These are phyloP conservation scores for Amanita fuliginea DNA, from an alignment of 768 basidiomycete species.

Conservation along the genomic window DNA sequence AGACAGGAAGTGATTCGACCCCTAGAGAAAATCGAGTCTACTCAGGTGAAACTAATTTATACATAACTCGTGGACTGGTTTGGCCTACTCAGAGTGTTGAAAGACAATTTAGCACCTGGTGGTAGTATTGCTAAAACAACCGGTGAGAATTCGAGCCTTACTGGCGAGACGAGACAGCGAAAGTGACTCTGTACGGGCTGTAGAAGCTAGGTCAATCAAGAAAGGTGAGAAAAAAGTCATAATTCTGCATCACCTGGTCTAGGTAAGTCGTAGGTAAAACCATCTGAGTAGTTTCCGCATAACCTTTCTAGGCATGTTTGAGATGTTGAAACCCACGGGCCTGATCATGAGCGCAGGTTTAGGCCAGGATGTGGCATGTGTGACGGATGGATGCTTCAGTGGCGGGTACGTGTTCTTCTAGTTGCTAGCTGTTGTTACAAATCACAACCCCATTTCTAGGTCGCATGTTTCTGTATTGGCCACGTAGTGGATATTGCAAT, in stretches of 20 bases:
- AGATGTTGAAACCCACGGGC: constrained; percentile 98
- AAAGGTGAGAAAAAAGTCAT: constrained; percentile 96
- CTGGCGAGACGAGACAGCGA: constrained; percentile 91
- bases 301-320: constrained; percentile 74
- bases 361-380: constrained; percentile 89
- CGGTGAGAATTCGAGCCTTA: constrained; percentile 79
- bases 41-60: constrained; percentile 48
- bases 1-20: constrained; percentile 84
- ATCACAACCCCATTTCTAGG: constrained; percentile 26
- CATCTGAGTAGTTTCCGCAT: background rate
- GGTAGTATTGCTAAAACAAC: constrained; percentile 97
- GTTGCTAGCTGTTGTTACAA: constrained; percentile 7
- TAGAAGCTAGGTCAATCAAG: constrained; percentile 81
- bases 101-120: constrained; percentile 87
- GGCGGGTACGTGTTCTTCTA: constrained; percentile 66
- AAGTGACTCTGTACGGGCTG: constrained; percentile 76
- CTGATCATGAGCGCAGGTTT: constrained; percentile 98
- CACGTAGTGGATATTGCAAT: constrained; percentile 95
- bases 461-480: constrained; percentile 94
- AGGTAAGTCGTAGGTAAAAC: constrained; percentile 38
- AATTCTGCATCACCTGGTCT: constrained; percentile 90
- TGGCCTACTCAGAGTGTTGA: constrained; percentile 53
- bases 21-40: constrained; percentile 73
- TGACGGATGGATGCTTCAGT: constrained; percentile 98
- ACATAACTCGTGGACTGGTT: background rate